Percentiles rank a stretch among this genome's conserved stretches.
Conservation (phyloP, 371 early-diverging fungal species). For the Dentiscutata heterogama region DNA sequence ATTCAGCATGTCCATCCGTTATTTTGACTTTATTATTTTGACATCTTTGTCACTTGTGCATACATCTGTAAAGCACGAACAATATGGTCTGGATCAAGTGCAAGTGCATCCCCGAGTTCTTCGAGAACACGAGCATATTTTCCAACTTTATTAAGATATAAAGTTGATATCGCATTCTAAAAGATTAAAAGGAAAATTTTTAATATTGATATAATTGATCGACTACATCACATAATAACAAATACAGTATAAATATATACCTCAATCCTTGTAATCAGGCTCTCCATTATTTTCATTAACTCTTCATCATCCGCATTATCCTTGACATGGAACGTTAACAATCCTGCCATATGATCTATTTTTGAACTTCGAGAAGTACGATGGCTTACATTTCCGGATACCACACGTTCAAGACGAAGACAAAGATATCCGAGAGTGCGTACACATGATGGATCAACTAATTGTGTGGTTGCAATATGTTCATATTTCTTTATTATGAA, state of each 20-base stretch:
- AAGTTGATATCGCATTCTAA: slow-evolving; percentile 67
- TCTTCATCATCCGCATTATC: slow-evolving; percentile 70
- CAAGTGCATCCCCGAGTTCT: slow-evolving; percentile 65
- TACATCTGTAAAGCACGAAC: slow-evolving; percentile 73
- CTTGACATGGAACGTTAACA: slow-evolving; percentile 59
- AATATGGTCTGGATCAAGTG: slow-evolving; percentile 68
- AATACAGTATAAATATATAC: slow-evolving; percentile 2
- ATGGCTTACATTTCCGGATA: slow-evolving; percentile 54
- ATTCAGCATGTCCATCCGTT: too few species aligned
- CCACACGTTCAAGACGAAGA: slow-evolving; percentile 65
- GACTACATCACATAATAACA: not conserved
- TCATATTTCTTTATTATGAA: slow-evolving; percentile 40
- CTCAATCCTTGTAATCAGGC: slow-evolving; percentile 70
- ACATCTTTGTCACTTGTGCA: slow-evolving; percentile 56
- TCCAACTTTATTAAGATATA: slow-evolving; percentile 68
- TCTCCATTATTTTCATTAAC: slow-evolving; percentile 65
- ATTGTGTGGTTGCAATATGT: slow-evolving; percentile 35
- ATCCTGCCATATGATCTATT: slow-evolving; percentile 49
- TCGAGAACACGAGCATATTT: slow-evolving; percentile 66
- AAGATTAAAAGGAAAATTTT: not conserved
- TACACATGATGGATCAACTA: slow-evolving; percentile 58
- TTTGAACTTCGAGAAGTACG: slow-evolving; percentile 45
- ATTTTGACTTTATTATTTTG: slow-evolving; percentile 23
- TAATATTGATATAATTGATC: not conserved
- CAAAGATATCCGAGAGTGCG: slow-evolving; percentile 59